Conservation (phyloP, 208 protist genomes). For the Acanthamoeba castellanii region DNA sequence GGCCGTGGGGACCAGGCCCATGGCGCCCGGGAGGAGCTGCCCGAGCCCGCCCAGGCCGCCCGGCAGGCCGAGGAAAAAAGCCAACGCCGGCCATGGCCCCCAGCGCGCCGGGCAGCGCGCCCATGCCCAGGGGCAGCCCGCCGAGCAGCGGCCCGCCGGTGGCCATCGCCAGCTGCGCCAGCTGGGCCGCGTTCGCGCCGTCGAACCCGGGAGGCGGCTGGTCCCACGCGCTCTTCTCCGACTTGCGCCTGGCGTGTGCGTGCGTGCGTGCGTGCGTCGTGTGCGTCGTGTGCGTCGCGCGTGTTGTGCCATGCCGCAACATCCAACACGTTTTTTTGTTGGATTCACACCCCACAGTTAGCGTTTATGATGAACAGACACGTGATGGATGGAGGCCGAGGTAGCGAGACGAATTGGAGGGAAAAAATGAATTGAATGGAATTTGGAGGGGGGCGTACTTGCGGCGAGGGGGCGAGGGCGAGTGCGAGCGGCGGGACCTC, state of each 20-base stretch:
- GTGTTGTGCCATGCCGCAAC: no score
- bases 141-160: background rate
- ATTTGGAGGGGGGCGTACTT: background rate
- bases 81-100: no score
- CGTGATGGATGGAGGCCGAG: no score
- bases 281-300: no score
- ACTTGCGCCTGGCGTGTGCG: background rate
- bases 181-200: background rate
- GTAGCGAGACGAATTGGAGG: background rate
- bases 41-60: background rate
- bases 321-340: no score
- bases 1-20: background rate
- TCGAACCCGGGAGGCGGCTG: slow-evolving; percentile 52
- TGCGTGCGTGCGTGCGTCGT: no score
- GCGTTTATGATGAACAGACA: no score
- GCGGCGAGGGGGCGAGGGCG: slow-evolving; percentile 3
- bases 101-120: no score
- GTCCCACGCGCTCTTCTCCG: slow-evolving; percentile 36
- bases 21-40: background rate
- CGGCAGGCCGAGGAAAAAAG: background rate
- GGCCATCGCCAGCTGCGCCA: slow-evolving; percentile 26
- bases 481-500: background rate
- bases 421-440: background rate
- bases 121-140: background rate
- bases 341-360: no score